Base-by-base conservation (phyloP, 768 basidiomycete genomes). In the Kwoniella sp. region DNA sequence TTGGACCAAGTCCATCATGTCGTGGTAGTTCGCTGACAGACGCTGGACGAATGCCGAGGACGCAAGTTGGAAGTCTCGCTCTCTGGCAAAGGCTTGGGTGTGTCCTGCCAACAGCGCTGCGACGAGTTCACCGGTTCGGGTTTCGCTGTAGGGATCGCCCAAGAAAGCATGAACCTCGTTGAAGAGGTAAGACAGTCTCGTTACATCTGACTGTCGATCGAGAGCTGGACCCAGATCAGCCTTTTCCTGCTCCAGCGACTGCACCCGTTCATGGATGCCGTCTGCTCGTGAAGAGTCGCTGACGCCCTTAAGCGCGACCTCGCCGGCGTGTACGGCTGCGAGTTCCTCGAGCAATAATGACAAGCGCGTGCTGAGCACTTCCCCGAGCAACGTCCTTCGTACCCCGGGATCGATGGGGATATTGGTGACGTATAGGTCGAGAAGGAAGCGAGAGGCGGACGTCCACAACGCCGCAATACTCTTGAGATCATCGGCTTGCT, bases 361-460 rank as follows among this genome's bases (percentile, higher is more conserved):
- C 7, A 75, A 28, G 1, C 65, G 70, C n/a, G 30, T 38, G 4
- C 37, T 22, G 37, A 70, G 22, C 1, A 75, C 62, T 38, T 73
- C 73, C 12, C 59, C 63, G 2, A 63, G 31, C 20, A 77, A 60
- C 4, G 61, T 52, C n/a, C 72, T 58, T 26, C 73, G 65, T 8
- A 87, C 87, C 7, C 88, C 87, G 28, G 96, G 96, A 78, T 99
- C 96, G 55, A 97, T 81, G 1, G 94, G 92, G 1, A 86, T 82
- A 77, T 92, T 86, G 0, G 96, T 93, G 41, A 98, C 84, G 74
- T 89, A 89, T 22, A 94, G 84, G 2, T 88, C 83, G 25, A 92
- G 76, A 26, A 93, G 79, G 59, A 88, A 69, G 20, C 83, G 84
- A 51, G 86, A 84, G 55, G 90, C 74, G 0, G 84, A 85, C 31